phyloP scores from a whole-genome alignment of 345 rosid species.

The Stellera chamaejasme region DNA sequence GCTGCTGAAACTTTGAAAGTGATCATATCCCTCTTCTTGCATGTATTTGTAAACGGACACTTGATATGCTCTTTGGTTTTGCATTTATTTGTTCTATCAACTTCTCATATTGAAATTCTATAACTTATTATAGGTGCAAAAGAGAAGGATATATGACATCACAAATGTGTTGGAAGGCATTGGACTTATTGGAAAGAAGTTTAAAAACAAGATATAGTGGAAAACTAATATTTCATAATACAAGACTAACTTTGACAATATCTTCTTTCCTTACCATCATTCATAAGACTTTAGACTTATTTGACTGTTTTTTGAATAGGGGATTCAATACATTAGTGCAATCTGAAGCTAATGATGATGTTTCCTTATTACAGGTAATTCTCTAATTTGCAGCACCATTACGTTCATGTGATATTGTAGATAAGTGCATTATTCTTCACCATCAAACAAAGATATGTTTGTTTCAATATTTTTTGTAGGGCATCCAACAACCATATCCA shows the following conservation, averaged over 20 bases:
- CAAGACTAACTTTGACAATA: slow-evolving; percentile 17
- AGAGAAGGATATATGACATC: slow-evolving; percentile 96
- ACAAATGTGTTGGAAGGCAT: slow-evolving; percentile 99
- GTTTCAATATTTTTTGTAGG: neutral
- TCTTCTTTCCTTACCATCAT: slow-evolving; percentile 5
- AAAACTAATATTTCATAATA: slow-evolving; percentile 40
- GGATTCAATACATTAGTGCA: slow-evolving; percentile 60
- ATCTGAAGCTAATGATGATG: slow-evolving; percentile 47
- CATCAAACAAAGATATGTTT: neutral
- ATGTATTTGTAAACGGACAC: neutral
- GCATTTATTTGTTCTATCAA: too few relatives aligned
- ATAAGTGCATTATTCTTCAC: neutral
- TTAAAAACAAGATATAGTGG: slow-evolving; percentile 89
- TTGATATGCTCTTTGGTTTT: neutral
- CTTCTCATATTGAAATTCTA: too few relatives aligned
- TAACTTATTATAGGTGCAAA: slow-evolving; percentile 53
- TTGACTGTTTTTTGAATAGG: slow-evolving; percentile 21
- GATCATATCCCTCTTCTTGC: slow-evolving; percentile 7
- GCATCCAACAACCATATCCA: neutral
- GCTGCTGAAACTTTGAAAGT: slow-evolving; percentile 96
- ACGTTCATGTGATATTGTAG: too few relatives aligned
- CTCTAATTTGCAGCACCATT: neutral
- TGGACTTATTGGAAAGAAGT: slow-evolving; percentile 91
- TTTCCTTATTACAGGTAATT: slow-evolving; percentile 58
- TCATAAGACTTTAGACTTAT: slow-evolving; percentile 18